phyloP scores from a whole-genome alignment of 2,329 filamentous ascomycete genomes.

The Aureobasidium subglaciale region DNA sequence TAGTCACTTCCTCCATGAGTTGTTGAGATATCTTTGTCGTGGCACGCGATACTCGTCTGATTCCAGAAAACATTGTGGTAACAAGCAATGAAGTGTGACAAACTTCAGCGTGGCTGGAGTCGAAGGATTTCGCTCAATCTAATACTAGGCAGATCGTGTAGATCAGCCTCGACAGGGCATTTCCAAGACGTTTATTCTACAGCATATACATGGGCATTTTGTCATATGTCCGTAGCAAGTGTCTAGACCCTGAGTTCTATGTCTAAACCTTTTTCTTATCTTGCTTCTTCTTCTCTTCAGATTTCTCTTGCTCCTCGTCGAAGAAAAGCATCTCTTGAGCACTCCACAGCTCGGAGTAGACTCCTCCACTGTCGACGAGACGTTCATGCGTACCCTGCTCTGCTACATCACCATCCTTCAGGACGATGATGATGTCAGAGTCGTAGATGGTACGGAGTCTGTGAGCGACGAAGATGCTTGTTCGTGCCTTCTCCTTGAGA shows the following conservation, averaged over 20 bases:
- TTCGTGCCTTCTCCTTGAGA: constrained; percentile 76
- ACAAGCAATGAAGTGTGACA: neutral
- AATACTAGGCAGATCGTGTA: neutral
- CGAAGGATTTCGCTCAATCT: constrained; percentile 1
- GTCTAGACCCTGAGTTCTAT: too few relatives aligned
- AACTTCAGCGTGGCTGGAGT: neutral
- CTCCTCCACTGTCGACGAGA: constrained; percentile 67
- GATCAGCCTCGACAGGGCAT: neutral
- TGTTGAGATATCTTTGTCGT: too few relatives aligned
- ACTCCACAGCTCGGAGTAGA: constrained; percentile 89
- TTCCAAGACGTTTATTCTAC: neutral
- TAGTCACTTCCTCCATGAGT: too few relatives aligned
- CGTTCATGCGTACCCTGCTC: constrained; percentile 84
- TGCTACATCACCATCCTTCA: constrained; percentile 75
- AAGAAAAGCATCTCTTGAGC: constrained; percentile 38
- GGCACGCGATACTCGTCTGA: too few relatives aligned
- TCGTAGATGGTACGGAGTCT: constrained; percentile 89
- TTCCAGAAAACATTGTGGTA: too few relatives aligned
- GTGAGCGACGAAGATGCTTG: constrained; percentile 93
- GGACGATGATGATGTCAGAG: constrained; percentile 81
- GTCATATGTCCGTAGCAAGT: neutral
- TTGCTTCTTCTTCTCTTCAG: constrained; percentile 16
- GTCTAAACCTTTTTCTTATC: neutral
- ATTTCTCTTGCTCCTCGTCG: constrained; percentile 23
- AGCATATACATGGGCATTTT: constrained; percentile 6